phyloP scores from a whole-genome alignment of 331 rosid genomes.

The Malus hybrid region DNA sequence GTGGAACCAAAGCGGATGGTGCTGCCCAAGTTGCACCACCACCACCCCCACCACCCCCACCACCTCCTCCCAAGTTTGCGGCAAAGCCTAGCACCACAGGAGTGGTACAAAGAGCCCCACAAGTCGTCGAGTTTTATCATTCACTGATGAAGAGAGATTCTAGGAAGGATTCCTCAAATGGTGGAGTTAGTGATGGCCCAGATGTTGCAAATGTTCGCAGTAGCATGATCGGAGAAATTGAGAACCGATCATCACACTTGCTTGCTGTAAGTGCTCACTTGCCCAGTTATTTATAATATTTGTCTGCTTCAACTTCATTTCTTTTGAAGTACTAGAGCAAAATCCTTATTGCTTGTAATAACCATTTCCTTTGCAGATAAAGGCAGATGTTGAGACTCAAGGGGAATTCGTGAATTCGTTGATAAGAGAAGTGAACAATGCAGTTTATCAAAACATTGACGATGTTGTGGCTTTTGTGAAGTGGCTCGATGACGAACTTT shows the following conservation, averaged over 20 bases:
- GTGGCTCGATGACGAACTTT: constrained; percentile 98
- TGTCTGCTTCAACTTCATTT: neutral
- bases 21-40: constrained; percentile 46
- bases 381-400: constrained; percentile 94
- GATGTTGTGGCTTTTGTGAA: constrained; percentile 94
- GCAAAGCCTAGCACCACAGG: constrained; percentile 39
- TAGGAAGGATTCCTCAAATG: constrained; percentile 77
- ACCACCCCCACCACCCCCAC: constrained; percentile 85
- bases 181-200: constrained; percentile 60
- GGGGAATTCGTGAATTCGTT: constrained; percentile 95
- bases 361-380: constrained; percentile 52
- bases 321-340: neutral
- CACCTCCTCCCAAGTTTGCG: constrained; percentile 55
- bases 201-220: constrained; percentile 91
- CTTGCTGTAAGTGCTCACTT: constrained; percentile 69
- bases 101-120: constrained; percentile 80
- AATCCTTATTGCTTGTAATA: neutral
- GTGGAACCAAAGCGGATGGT: constrained; percentile 41
- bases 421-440: constrained; percentile 85
- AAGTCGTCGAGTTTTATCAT: constrained; percentile 94
- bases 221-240: constrained; percentile 98
- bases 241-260: constrained; percentile 94
- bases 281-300: neutral
- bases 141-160: constrained; percentile 98
- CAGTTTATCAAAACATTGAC: constrained; percentile 74